These are phyloP conservation scores for Solanum paucissectum DNA, from an alignment of 257 asterid species.

Conservation along the genomic window DNA sequence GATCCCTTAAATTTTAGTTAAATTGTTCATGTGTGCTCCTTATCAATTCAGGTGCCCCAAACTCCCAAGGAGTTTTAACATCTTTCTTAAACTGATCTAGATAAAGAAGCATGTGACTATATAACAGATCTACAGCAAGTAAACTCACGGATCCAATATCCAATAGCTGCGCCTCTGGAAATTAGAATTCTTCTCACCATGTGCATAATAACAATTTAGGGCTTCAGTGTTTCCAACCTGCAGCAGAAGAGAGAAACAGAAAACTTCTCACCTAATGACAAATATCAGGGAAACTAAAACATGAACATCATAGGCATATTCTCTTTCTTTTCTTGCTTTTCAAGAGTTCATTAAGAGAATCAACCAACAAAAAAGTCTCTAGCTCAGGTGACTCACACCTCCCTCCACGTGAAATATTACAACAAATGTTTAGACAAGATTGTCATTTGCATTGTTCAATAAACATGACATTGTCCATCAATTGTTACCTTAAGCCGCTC, in stretches of 20 bases:
- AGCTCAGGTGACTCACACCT: neutral
- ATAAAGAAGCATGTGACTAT: neutral
- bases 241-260: conserved; percentile 11
- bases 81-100: neutral
- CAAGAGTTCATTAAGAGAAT: neutral
- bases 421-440: neutral
- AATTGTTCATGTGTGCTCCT: neutral
- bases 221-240: conserved; percentile 78
- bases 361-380: neutral
- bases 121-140: neutral
- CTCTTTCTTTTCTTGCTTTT: neutral
- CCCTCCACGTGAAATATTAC: neutral
- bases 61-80: neutral
- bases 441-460: neutral
- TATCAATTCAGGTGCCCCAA: neutral
- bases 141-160: conserved; percentile 74
- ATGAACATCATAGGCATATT: neutral
- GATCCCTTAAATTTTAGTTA: neutral
- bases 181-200: conserved; percentile 64
- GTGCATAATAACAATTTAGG: conserved; percentile 76
- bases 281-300: neutral
- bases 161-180: conserved; percentile 82
- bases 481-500: conserved; percentile 81
- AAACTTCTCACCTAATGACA: conserved; percentile 2
- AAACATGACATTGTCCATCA: neutral